phyloP scores from a whole-genome alignment of 495 filamentous ascomycete genomes.

The Lepraria neglecta region DNA sequence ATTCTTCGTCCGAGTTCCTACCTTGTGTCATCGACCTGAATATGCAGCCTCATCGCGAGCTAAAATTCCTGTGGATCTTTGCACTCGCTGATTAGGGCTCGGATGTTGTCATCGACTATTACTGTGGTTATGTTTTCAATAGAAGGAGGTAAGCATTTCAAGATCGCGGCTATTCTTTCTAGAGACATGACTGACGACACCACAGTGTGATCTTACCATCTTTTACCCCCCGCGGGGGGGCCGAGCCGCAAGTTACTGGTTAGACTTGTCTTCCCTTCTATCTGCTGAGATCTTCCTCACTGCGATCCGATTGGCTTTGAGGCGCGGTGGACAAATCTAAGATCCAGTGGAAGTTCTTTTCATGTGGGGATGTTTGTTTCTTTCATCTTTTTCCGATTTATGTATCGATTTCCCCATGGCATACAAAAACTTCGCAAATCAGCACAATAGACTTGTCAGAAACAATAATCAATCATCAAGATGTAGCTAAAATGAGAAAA shows the following conservation, averaged over 20 bases:
- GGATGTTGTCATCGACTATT: background rate
- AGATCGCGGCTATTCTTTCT: background rate
- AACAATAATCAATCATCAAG: background rate
- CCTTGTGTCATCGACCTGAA: constrained; percentile 15
- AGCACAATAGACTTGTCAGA: background rate
- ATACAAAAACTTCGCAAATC: background rate
- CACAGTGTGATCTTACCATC: background rate
- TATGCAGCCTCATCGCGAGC: constrained; percentile 8
- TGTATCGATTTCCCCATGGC: background rate
- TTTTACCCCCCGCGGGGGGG: no score
- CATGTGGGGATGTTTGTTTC: background rate
- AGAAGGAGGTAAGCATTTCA: background rate
- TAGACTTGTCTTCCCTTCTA: background rate
- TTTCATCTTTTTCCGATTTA: constrained; percentile 12
- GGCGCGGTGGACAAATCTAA: background rate
- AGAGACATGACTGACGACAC: constrained; percentile 2
- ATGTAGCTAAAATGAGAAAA: constrained; percentile 9
- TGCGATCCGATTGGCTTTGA: background rate
- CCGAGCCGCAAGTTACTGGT: background rate
- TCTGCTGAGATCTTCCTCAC: constrained; percentile 11
- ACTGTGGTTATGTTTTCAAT: background rate
- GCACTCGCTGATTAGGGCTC: constrained; percentile 2
- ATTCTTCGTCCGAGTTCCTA: background rate
- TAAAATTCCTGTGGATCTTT: constrained; percentile 1
- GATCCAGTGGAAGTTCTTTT: background rate